Base-by-base conservation (phyloP, 2,329 filamentous ascomycete genomes). In the Xylariales sp. region DNA sequence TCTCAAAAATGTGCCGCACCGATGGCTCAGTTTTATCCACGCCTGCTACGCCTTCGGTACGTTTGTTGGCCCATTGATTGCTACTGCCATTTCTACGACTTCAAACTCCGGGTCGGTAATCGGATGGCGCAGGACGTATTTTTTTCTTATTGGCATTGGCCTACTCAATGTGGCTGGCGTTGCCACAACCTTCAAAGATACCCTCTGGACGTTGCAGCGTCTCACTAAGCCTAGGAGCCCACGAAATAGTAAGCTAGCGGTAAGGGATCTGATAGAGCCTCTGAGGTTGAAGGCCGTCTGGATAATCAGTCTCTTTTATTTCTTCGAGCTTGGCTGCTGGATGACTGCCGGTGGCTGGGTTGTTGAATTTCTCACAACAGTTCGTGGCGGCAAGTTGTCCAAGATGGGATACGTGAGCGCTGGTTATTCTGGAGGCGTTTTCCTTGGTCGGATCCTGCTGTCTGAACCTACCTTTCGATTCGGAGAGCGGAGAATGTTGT, bases 1-100 rank as follows among this genome's bases (percentile, higher is more conserved):
- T 0, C 54, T 71, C 1, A 65, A 66, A 8, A 63, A 62, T 13
- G 60, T 57, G 0, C 71, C 76, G 0, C 76, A 83, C 49, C 61
- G 76, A 5, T 82, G 76, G 72, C 61, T 83, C 0, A 74, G 76
- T 0, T 74, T 82, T 38, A 79, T 83, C 13, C 80, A 83, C 44
- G 79, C 77, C 7, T 78, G 76, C 66, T 83, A 79, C 47, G 65
- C 65, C 49, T 67, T 71, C 0, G 78, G 79, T 0, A 73, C 72
- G 32, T 63, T 83, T 3, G 64, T 77, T 4, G 72, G 69, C 0
- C 78, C 78, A 0, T 76, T 83, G 32, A 66, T 70, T 2, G 67
- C 69, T 1, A 75, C 69, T 0, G 65, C 65, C 0, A 61, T 80
- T n/a, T 74, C 75, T 0, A 58, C 52, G 2, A 52, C 49, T 4